These are phyloP conservation scores for Suhomyces faveliae DNA, from an alignment of 805 yeast species.

Conservation along the genomic window DNA sequence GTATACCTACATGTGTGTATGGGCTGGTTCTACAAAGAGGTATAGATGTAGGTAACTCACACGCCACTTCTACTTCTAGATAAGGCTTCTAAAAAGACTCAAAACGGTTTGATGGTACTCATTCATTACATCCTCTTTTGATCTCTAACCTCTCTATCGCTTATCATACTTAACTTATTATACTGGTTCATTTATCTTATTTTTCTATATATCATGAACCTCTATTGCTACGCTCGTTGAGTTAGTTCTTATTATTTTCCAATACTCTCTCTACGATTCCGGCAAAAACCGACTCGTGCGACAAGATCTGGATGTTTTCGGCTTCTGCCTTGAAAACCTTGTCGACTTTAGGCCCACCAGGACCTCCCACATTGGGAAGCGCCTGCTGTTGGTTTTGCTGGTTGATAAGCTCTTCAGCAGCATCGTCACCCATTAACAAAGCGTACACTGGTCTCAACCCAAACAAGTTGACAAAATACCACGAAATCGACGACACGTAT, in stretches of 20 bases:
- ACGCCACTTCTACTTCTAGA: no score
- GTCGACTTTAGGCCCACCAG: conserved; percentile 61
- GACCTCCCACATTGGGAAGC: conserved; percentile 45
- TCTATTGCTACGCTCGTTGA: background rate
- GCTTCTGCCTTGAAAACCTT: conserved; percentile 68
- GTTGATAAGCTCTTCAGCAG: conserved; percentile 45
- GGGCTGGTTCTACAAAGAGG: no score
- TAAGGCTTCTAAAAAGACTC: no score
- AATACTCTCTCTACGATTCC: conserved; percentile 62
- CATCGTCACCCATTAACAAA: conserved; percentile 56
- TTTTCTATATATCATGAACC: background rate
- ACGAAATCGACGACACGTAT: conserved; percentile 91
- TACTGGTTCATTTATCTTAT: no score
- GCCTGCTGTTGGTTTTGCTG: conserved; percentile 35
- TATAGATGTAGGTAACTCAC: no score
- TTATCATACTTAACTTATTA: no score
- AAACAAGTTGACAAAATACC: conserved; percentile 88
- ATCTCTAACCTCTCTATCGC: no score
- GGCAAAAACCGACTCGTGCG: conserved; percentile 50
- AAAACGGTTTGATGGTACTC: no score
- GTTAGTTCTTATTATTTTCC: background rate
- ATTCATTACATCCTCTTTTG: no score
- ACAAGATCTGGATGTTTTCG: conserved; percentile 66
- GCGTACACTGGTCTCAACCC: conserved; percentile 82
- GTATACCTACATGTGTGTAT: no score